Evolutionary conservation across 805 yeast species (phyloP).

Genomic region (Candida ulmi): DNA sequence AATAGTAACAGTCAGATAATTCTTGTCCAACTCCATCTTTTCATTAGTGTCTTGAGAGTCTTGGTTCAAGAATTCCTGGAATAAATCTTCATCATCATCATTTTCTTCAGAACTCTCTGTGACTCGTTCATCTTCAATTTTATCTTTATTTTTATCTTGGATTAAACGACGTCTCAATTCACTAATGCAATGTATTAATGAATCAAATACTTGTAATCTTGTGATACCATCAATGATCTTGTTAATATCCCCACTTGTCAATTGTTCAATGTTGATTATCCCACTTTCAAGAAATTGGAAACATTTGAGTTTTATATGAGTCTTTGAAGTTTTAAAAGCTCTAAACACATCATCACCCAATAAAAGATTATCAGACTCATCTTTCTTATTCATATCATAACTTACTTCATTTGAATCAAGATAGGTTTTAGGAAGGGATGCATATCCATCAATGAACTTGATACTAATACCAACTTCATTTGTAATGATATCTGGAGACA

Average conservation of each 20-base stretch:
- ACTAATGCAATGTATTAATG: neutral
- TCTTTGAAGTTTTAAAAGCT: neutral
- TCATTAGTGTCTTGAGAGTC: too few species aligned
- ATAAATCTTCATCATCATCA: neutral
- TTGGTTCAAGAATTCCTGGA: neutral
- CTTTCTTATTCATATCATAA: neutral
- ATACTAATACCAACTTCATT: constrained; percentile 12
- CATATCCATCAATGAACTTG: neutral
- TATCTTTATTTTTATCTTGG: too few species aligned
- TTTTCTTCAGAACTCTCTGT: too few species aligned
- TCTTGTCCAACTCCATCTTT: neutral
- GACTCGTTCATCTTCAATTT: too few species aligned
- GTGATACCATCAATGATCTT: neutral
- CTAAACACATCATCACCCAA: too few species aligned
- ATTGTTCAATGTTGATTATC: neutral
- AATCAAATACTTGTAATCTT: neutral
- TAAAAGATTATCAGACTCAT: neutral
- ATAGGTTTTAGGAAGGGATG: neutral
- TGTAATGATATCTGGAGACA: neutral
- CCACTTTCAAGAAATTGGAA: constrained; percentile 3
- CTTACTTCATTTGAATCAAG: neutral
- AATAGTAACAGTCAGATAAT: neutral
- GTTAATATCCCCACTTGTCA: neutral
- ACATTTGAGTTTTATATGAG: neutral
- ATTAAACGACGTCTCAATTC: too few species aligned